These are phyloP conservation scores for Raphanus raphanistrum DNA, from an alignment of 345 rosid genomes.

Conservation along the genomic window DNA sequence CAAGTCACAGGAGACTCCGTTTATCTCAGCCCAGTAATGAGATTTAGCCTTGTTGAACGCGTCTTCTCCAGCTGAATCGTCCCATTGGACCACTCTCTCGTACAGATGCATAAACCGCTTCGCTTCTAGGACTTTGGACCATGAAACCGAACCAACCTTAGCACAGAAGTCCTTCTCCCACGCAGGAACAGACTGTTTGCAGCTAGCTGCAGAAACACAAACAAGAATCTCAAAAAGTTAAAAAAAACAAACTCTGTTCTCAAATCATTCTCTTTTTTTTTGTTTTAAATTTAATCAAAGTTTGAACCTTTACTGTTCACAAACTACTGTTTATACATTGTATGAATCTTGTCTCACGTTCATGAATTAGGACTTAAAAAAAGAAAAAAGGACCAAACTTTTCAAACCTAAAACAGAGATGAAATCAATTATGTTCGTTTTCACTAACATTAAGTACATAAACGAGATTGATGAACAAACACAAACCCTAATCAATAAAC, in stretches of 20 bases:
- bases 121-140: constrained; percentile 48
- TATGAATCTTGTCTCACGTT: not conserved
- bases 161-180: constrained; percentile 60
- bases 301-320: not conserved
- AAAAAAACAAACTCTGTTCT: not conserved
- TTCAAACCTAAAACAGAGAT: constrained; percentile 9
- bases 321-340: not conserved
- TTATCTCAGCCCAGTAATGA: constrained; percentile 47
- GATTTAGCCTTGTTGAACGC: constrained; percentile 52
- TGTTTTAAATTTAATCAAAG: not conserved
- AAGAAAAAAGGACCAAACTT: not conserved
- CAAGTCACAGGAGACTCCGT: constrained; percentile 40
- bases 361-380: not conserved
- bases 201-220: constrained; percentile 27
- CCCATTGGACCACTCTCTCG: constrained; percentile 45
- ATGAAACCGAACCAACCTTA: constrained; percentile 44
- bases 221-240: not conserved
- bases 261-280: not conserved
- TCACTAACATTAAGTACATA: not conserved
- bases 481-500: constrained; percentile 28
- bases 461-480: not conserved
- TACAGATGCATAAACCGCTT: constrained; percentile 37
- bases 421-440: not conserved
- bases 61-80: constrained; percentile 52
- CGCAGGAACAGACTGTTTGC: constrained; percentile 41